Evolutionary conservation across 768 basidiomycete genomes (phyloP).

Genomic region (Lactifluus rugatus): DNA sequence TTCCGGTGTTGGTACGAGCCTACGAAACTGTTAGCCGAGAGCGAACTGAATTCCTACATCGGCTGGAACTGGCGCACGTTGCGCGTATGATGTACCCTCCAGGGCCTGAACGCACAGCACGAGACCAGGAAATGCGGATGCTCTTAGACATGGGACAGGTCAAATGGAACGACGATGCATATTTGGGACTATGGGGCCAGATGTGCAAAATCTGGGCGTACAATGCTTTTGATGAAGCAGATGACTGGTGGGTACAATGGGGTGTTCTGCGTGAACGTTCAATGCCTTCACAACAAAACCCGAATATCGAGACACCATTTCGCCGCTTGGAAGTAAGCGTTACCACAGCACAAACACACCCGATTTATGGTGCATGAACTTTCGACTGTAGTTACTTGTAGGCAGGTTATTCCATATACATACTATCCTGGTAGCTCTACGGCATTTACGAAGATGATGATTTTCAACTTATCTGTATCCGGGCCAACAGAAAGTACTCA

Average conservation of each 20-base stretch:
- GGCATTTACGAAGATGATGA: too few relatives aligned
- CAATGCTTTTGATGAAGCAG: constrained; percentile 17
- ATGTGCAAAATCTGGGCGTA: constrained; percentile 16
- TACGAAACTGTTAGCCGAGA: constrained; percentile 9
- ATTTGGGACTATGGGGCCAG: constrained; percentile 14
- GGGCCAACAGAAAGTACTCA: too few relatives aligned
- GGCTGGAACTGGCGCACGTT: neutral
- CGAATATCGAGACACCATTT: neutral
- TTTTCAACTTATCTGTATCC: too few relatives aligned
- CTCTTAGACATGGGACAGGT: neutral
- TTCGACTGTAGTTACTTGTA: neutral
- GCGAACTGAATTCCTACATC: constrained; percentile 9
- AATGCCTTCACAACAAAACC: neutral
- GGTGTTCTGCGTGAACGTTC: constrained; percentile 18
- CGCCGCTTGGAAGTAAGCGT: constrained; percentile 2
- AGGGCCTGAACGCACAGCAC: constrained; percentile 10
- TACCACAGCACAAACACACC: neutral
- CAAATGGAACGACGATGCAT: constrained; percentile 14
- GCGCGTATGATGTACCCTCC: constrained; percentile 11
- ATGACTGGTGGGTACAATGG: constrained; percentile 21
- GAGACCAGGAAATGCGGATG: constrained; percentile 3
- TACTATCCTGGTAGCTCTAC: neutral
- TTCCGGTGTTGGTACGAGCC: constrained; percentile 12
- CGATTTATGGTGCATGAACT: neutral
- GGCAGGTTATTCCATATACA: neutral